These are phyloP conservation scores for Trichoderma pleuroti DNA, from an alignment of 2,329 filamentous ascomycete species.

Conservation along the genomic window DNA sequence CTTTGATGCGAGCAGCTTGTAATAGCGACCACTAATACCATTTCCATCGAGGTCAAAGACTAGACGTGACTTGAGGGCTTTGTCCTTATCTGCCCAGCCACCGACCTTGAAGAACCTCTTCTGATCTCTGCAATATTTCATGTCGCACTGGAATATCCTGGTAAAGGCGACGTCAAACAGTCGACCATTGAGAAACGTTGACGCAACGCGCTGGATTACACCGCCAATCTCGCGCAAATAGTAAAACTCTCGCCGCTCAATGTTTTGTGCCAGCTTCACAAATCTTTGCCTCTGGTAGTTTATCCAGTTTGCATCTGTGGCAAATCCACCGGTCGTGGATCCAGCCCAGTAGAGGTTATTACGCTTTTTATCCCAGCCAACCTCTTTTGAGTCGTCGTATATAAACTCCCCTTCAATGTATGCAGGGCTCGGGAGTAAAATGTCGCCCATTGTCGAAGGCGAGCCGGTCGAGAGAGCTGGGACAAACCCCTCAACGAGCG, in stretches of 20 bases:
- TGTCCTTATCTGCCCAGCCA: slow-evolving; percentile 33
- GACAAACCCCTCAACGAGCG: slow-evolving; percentile 37
- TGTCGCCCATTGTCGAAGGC: slow-evolving; percentile 47
- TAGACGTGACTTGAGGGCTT: slow-evolving; percentile 38
- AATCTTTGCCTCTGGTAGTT: slow-evolving; percentile 48
- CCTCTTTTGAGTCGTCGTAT: slow-evolving; percentile 41
- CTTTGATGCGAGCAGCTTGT: slow-evolving; percentile 46
- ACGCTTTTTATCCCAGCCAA: slow-evolving; percentile 47
- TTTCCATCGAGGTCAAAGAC: slow-evolving; percentile 56
- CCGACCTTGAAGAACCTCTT: slow-evolving; percentile 30
- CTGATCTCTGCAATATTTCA: slow-evolving; percentile 36
- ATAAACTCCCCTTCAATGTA: slow-evolving; percentile 43
- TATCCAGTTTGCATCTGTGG: slow-evolving; percentile 35
- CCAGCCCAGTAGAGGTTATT: slow-evolving; percentile 57
- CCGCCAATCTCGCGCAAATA: slow-evolving; percentile 33
- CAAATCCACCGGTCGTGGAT: slow-evolving; percentile 49
- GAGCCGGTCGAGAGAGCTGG: slow-evolving; percentile 47
- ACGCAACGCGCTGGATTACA: slow-evolving; percentile 21
- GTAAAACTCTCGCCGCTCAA: slow-evolving; percentile 24
- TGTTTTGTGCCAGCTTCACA: slow-evolving; percentile 36
- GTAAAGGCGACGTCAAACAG: slow-evolving; percentile 46
- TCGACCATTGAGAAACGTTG: slow-evolving; percentile 35
- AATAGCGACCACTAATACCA: slow-evolving; percentile 52
- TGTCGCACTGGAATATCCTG: slow-evolving; percentile 43
- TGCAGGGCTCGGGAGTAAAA: slow-evolving; percentile 50